Evolutionary conservation across 2,329 filamentous ascomycete species (phyloP).

Genomic region (Aspergillus versicolor): DNA sequence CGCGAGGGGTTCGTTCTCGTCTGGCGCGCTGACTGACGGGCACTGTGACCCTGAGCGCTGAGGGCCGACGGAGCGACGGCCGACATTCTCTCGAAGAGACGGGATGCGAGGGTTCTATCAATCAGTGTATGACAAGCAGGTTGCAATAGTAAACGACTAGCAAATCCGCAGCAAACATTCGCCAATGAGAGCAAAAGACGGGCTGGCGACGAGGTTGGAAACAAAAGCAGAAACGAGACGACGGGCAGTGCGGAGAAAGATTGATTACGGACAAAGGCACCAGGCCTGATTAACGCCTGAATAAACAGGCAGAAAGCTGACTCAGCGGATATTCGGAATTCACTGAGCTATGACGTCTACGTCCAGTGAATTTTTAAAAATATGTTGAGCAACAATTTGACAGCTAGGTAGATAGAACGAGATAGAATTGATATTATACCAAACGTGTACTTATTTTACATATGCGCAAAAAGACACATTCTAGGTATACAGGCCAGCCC

Average conservation of each 20-base stretch:
- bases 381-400: no score
- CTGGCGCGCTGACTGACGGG: slow-evolving; percentile 43
- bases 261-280: slow-evolving; percentile 8
- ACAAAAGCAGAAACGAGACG: slow-evolving; percentile 11
- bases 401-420: neutral
- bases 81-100: slow-evolving; percentile 17
- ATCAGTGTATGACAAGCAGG: slow-evolving; percentile 8
- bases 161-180: slow-evolving; percentile 6
- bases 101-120: slow-evolving; percentile 3
- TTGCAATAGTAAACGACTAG: neutral
- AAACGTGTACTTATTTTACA: slow-evolving; percentile 25
- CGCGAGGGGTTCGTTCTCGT: slow-evolving; percentile 51
- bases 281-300: slow-evolving; percentile 13
- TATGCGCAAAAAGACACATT: slow-evolving; percentile 20
- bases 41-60: slow-evolving; percentile 28
- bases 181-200: neutral
- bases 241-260: slow-evolving; percentile 20
- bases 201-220: slow-evolving; percentile 6
- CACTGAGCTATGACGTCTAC: slow-evolving; percentile 13
- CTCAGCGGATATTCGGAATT: slow-evolving; percentile 1
- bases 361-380: neutral
- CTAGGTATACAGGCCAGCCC: slow-evolving; percentile 28
- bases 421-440: slow-evolving; percentile 16
- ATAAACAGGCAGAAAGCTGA: slow-evolving; percentile 10
- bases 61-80: slow-evolving; percentile 26